Evolutionary conservation across 768 basidiomycete genomes (phyloP).

Genomic region (Ramaria rubella): DNA sequence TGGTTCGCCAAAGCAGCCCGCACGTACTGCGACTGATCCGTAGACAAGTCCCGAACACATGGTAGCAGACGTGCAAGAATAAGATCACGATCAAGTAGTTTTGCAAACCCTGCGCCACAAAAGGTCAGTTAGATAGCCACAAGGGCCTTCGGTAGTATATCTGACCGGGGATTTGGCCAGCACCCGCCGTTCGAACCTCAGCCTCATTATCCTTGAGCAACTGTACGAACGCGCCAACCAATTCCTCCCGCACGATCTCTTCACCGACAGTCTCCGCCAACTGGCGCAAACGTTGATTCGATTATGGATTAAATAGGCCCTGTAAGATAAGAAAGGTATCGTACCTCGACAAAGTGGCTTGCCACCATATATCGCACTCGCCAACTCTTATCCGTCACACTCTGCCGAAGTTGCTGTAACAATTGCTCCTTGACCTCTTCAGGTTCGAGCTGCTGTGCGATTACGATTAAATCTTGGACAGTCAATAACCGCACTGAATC

Average conservation of each 20-base stretch:
- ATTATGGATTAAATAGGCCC: background rate
- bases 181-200: slow-evolving; percentile 93
- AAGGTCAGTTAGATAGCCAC: slow-evolving; percentile 7
- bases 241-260: slow-evolving; percentile 88
- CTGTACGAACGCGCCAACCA: slow-evolving; percentile 88
- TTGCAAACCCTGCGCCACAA: slow-evolving; percentile 73
- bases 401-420: slow-evolving; percentile 79
- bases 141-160: background rate
- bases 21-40: slow-evolving; percentile 94
- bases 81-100: slow-evolving; percentile 87
- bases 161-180: slow-evolving; percentile 92
- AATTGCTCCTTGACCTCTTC: slow-evolving; percentile 90
- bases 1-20: slow-evolving; percentile 94
- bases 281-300: slow-evolving; percentile 31
- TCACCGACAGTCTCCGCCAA: slow-evolving; percentile 86
- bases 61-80: slow-evolving; percentile 91
- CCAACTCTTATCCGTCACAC: slow-evolving; percentile 96
- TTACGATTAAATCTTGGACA: slow-evolving; percentile 90
- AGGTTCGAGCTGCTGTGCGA: slow-evolving; percentile 77
- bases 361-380: slow-evolving; percentile 98
- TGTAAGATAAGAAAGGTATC: slow-evolving; percentile 15
- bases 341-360: slow-evolving; percentile 90
- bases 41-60: slow-evolving; percentile 88
- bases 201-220: slow-evolving; percentile 98
- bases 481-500: slow-evolving; percentile 95